Conservation (phyloP, 306 rosid species). For the Dicorynia guianensis region DNA sequence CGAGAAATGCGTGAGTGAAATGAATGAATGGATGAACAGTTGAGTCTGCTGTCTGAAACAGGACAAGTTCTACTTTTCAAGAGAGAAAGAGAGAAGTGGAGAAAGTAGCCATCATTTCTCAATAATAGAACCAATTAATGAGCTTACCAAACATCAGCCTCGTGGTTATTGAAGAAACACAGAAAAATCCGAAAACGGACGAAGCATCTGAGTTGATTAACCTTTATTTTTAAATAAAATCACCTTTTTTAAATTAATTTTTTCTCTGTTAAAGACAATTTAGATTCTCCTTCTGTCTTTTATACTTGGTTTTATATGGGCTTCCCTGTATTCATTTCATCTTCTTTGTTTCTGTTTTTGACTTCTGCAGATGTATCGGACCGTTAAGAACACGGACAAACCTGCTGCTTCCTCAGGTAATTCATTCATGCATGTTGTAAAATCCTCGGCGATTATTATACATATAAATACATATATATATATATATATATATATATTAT, state of each 20-base stretch:
- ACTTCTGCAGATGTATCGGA: constrained; percentile 83
- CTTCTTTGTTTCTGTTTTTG: constrained; percentile 29
- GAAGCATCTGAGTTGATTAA: constrained; percentile 48
- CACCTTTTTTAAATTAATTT: constrained; percentile 2
- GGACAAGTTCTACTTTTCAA: constrained; percentile 81
- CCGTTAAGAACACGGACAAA: constrained; percentile 94
- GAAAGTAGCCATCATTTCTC: constrained; percentile 94
- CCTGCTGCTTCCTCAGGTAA: constrained; percentile 90
- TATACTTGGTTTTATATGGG: constrained; percentile 1
- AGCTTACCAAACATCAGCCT: constrained; percentile 85
- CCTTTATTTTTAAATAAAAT: too few relatives aligned
- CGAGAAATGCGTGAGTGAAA: constrained; percentile 58
- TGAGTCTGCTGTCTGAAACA: constrained; percentile 53
- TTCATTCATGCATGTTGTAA: constrained; percentile 18
- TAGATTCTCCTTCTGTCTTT: constrained; percentile 16
- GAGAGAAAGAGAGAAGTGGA: constrained; percentile 45
- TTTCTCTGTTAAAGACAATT: constrained; percentile 33
- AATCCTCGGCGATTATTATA: not conserved
- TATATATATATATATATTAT: too few relatives aligned
- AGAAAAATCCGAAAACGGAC: constrained; percentile 40
- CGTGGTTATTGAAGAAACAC: constrained; percentile 63
- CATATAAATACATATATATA: too few relatives aligned
- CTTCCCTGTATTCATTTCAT: constrained; percentile 25
- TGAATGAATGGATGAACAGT: constrained; percentile 59
- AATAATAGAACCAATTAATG: constrained; percentile 86